Base-by-base conservation (phyloP, 2,329 filamentous ascomycete species). In the Cladobotryum protrusum region DNA sequence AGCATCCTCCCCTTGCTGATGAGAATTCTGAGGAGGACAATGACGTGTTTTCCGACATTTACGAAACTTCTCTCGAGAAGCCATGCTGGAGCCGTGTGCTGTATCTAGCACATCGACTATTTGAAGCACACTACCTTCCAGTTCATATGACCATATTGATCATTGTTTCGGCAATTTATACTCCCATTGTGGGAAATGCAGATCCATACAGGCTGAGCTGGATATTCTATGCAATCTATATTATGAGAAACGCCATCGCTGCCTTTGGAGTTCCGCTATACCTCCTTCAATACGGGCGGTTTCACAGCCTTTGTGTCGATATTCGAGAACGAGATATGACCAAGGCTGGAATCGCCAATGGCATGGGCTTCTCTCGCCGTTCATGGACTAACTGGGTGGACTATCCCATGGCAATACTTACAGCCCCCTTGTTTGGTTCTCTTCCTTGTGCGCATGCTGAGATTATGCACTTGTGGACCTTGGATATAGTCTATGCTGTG, bases 91-190 rank as follows among this genome's bases (percentile, higher is more conserved):
- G 71, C 60, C 79, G 75, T 55, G 72, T 82, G 42, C 64, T 81
- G 55, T 75, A 78, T 47, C 72, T 87, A 32, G 75, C 77, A 61
- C 82, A 85, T 61, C 79, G 85, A 15, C 69, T 88, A n/a, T 88
- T 85, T 59, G 85, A 88, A 63, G 85, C 85, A 0, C 85, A 88
- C 63, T 87, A 87, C 62, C 69, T 88, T 19, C 83, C 85, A 0
- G 75, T 82, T 14, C 85, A 88, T 59, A 81, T 82, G 69, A 79
- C 78, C 6, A 78, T 86, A 42, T 71, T 86, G 24, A 72, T 87
- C 20, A 58, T 86, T 40, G 74, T 81, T 2, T 85, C 82, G 0
- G 77, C 79, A 1, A 58, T 86, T 4, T 87, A 82, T 63, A 68
- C 75, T 36, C 73, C 75, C 60, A 68, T 80, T 32, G 72, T 79